Base-by-base conservation (phyloP, 306 rosid species). In the Adenanthera pavonina region DNA sequence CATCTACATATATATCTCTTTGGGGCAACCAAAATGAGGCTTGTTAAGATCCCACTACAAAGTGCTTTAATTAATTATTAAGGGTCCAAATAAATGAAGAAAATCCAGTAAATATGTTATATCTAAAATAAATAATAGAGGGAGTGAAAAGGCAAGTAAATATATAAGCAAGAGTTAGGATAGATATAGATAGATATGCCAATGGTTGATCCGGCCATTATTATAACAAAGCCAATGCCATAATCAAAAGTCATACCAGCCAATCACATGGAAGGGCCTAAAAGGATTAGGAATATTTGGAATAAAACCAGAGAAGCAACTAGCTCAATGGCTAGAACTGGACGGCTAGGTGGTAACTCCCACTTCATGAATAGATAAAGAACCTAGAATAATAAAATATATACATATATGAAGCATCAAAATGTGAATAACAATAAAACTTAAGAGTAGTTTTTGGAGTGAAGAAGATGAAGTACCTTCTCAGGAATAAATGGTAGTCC, bases 231-330 rank as follows among this genome's bases (percentile, higher is more conserved):
- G 61, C 99, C 97, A 48, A 89, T 84, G 74, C 93, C 97, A 87
- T 95, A 93, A 75, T 97, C 95, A 89, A 95, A 95, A 73, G 88
- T 93, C 99, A 95, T 95, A 67, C 98, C 98, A 53, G 97, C 95
- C 91, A 93, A 83, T 97, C 99, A 95, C 99, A 95, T 93, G 84
- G 99, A 93, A 85, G 99, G 99, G 53, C 97, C 98, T 48, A 98
- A 93, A 77, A 97, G 99, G 69, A 95, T 82, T 71, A 95, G 79
- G 51, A 95, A 70, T 69, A 89, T 91, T 3, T 97, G 99, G 84
- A 95, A 95, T 44, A 93, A 82, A 54, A 95, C 97, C 72, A 93
- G 81, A 82, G 99, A 95, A 85, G 94, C 95, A 81, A 93, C 87
- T 12, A 93, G 97, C 82, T 86, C 87, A 59, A 90, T 49, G 78